Base-by-base conservation (phyloP, 2,329 filamentous ascomycete species). In the Aureobasidium sp. region DNA sequence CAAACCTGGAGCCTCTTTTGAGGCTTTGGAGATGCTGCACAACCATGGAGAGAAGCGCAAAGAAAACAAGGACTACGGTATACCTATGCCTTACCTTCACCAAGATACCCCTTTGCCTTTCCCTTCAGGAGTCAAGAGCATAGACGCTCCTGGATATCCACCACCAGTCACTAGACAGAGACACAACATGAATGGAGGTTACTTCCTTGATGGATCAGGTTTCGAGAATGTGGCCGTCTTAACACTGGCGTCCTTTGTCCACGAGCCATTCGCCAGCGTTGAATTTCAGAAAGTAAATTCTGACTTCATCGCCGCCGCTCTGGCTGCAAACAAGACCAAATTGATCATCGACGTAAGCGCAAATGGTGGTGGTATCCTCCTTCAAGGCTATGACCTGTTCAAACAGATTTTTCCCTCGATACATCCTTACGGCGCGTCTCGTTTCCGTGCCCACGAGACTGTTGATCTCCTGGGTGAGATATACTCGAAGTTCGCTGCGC, bases 351-450 rank as follows among this genome's bases (percentile, higher is more conserved):
- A 87, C 66, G 72, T 87, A 7, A 79, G 78, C 5, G 78, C 77
- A 51, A 87, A 87, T 66, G 80, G 79, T 2, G 85, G 85, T 44
- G 84, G 85, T 32, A 78, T 77, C 17, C 80, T 87, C 51, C 69
- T 84, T 8, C 78, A 82, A 17, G 84, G 82, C 20, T 85, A 84
- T 66, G 84, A 86, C 68, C 76, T 87, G 29, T 86, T 87, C 74
- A 81, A 82, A 59, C 72, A 79, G 69, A 74, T 85, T 0, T 82
- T 83, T 73, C 83, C 82, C 0, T 71, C 76, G 15, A 73, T 79
- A 9, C 71, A 77, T 3, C 77, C 78, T 3, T 82, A 80, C 62
- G 79, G 79, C 5, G 78, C 76, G 3, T 77, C 77, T 63, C 79
- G 82, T 29, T 76, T 83, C 69, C 76, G 82, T 15, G 77, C 81